Evolutionary conservation across 345 rosid species (phyloP), one percentile per base, ranked within the genome.

Genomic region (Syzygium oleosum): DNA sequence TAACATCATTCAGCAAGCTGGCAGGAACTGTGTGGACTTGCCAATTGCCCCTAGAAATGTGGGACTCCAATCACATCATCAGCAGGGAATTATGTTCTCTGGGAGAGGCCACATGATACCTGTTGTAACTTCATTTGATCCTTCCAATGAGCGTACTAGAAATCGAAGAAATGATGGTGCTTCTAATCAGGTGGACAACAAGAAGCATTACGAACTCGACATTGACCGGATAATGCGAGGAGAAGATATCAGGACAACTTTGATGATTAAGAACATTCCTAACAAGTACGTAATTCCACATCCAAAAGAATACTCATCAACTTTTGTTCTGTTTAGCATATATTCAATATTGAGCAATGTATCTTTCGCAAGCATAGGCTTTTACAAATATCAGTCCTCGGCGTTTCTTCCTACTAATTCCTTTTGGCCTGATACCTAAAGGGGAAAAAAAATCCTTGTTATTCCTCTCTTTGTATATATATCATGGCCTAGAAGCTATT

Each of bases 231-330:
- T 95, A 86, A 41, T 89, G 56, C 90, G 68, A 53, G 96, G 96
- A 87, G 94, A 93, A 89, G 97, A 94, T 89, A 91, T 84, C 86
- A 89, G 95, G 59, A 94, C 97, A 54, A 95, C 97, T 9, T 92
- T 95, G 56, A 95, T 94, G 97, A 91, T 95, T 87, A 95, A 94
- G 95, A 95, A 94, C 86, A 95, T 95, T 89, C 97, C 97, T 52
- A 95, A 95, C 93, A 95, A 95, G 96, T 95, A 93, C 11, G 93
- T 86, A 80, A 19, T 87, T 52, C 52, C 14, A 51, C 54, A 51
- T 73, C 89, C 63, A 22, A 58, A n/a, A 73, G 80, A 38, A 34
- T 59, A 56, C 46, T 87, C 79, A 61, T 86, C 55, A 22, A 25
- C 80, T 73, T 73, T 73, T 73, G 46, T 73, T 73, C 80, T 73